Evolutionary conservation across 2,329 filamentous ascomycete genomes (phyloP), one percentile per base, ranked within the genome.

Genomic region (Periconia macrospinosa): DNA sequence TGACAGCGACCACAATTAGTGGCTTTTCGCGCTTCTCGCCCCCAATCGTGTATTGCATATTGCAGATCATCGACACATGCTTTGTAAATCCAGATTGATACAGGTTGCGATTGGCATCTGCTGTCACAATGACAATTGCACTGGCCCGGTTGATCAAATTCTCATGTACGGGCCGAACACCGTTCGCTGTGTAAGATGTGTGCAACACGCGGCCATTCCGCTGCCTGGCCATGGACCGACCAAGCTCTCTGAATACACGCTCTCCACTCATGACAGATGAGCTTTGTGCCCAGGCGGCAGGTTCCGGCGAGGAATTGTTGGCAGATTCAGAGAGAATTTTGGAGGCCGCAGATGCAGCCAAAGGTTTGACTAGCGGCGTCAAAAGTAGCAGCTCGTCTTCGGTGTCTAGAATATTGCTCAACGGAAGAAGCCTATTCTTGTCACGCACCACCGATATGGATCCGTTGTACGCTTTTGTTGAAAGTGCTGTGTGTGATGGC

Each of bases 31-130:
- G 76, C 53, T 76, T 90, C 68, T 92, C 89, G 1, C 89, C 89
- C 14, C 83, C 84, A 7, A 87, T 86, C 7, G 86, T 85, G 57
- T 78, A 80, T 53, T 91, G 82, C 84, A 92, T 89, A 19, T 90
- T 91, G 75, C 92, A 97, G 75, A 97, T 93, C 88, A 96, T 94
- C 13, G 92, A 89, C 9, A 97, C 90, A 61, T 97, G 93, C 71
- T 97, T 97, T 1, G 93, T 93, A 70, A 97, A 97, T 0, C 92
- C 92, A 47, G 91, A 86, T 71, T 97, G 93, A 68, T 97, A 97
- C 14, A 96, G 78, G 68, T 97, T 97, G 41, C 92, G 84, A 69
- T 96, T 96, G 1, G 92, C 92, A 75, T 97, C 93, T 10, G 93
- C 93, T 0, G 93, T 97, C 30, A 97, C 84, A 47, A 97, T 87